Conservation (phyloP, 129 eudicot species). For the Scalesia atractyloides region DNA sequence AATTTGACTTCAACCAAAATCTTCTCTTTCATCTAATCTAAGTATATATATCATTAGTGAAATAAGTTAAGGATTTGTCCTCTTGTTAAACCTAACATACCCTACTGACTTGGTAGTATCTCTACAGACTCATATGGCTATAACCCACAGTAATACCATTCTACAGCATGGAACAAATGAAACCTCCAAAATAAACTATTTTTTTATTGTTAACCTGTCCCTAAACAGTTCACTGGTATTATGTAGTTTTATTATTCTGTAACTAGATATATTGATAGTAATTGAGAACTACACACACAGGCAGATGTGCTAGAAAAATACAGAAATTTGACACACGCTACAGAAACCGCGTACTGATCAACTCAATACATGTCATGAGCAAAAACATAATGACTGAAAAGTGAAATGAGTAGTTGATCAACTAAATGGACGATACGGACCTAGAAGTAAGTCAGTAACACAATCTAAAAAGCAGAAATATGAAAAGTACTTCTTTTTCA, state of each 20-base stretch:
- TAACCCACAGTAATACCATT: conserved; percentile 7
- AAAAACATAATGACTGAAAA: neutral
- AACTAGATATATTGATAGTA: neutral
- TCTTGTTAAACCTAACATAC: conserved; percentile 10
- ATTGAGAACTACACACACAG: neutral
- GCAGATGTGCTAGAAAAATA: conserved; percentile 7
- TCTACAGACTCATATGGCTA: conserved; percentile 9
- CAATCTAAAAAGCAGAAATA: neutral
- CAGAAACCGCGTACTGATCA: neutral
- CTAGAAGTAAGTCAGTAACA: neutral
- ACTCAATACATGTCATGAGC: neutral
- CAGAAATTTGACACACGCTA: neutral
- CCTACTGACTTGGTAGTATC: conserved; percentile 24
- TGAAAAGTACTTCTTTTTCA: conserved; percentile 2
- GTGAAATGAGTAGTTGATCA: neutral
- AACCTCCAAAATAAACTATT: conserved; percentile 15
- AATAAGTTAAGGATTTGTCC: conserved; percentile 17
- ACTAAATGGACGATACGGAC: neutral
- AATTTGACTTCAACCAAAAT: neutral
- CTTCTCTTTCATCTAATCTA: conserved; percentile 13
- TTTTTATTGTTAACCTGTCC: conserved; percentile 14
- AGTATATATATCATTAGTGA: conserved; percentile 6
- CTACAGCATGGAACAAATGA: conserved; percentile 27
- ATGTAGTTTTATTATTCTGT: neutral
- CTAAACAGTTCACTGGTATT: neutral